Base-by-base conservation (phyloP, 2,329 filamentous ascomycete genomes). In the Simplicillium aogashimaense region DNA sequence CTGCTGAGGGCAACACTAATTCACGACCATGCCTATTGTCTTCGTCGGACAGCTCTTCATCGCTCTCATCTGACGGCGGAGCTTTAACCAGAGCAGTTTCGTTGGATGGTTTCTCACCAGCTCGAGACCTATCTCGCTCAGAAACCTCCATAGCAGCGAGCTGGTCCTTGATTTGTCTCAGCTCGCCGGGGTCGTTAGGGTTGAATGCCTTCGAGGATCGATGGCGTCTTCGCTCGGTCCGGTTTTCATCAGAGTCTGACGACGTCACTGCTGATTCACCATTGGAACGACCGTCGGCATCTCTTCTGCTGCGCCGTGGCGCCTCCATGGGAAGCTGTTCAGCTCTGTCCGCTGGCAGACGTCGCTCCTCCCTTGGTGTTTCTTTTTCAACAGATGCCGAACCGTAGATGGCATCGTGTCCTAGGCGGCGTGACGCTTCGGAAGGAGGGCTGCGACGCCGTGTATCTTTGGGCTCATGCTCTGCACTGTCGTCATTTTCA, bases 91-190 rank as follows among this genome's bases (percentile, higher is more conserved):
- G 45, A 30, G 12, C 31, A 33, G 31, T n/a, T 33, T 16, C 31
- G 7, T 5, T 6, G 31, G 37, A 3, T 38, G 30, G 29, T 36
- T 18, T 50, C 44, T 40, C 38, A 7, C 35, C 33, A 17, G 14
- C 15, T 3, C 48, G 51, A 32, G 45, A 47, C 32, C 42, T 53
- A 16, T 35, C 57, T 53, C 15, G 55, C 53, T 44, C 34, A 25
- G 10, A 47, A 39, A 25, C 61, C 60, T 25, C 20, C 47, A 68
- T 60, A 28, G 67, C 63, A 14, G 70, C 64, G 25, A 73, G 55
- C 47, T 75, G 64, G 17, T 71, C 65, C 48, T 73, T 72, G 33
- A 76, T 54, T 9, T 67, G 65, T 41, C 61, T 64, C 13, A 78
- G 47, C 13, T 69, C 68, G 25, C 61, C 63, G 3, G 70, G 63